Base-by-base conservation (phyloP, 139 green algal species). In the Auxenochlorella pyrenoidosa region DNA sequence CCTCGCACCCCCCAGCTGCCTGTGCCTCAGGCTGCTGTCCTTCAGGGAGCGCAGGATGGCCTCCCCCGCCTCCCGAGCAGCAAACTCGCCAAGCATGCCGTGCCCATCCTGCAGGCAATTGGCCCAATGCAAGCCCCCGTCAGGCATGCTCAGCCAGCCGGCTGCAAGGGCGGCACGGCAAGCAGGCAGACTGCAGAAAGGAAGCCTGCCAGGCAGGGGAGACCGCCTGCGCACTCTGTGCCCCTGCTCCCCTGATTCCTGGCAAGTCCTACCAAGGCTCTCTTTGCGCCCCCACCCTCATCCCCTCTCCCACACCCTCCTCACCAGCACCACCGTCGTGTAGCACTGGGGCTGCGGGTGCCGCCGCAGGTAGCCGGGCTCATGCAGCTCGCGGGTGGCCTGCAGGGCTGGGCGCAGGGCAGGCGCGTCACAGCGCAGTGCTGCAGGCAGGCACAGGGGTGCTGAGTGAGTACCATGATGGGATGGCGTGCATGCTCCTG, bases 41-140 rank as follows among this genome's bases (percentile, higher is more conserved):
- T 58, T 43, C 1, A 93, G 72, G 34, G 86, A 78, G 12, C 71
- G 26, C 54, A 93, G 66, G 19, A 94, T 82, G 22, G 81, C 85
- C 1, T 47, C 26, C 19, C 86, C 89, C 10, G 87, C 91, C 16
- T 73, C 38, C 16, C 68, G n/a, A 2, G 92, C 87, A 6, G 84
- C 71, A 3, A 75, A 0, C 79, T 94, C 92, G 0, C 92, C 92
- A 13, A 94, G 85, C 89, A 94, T 91, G 34, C 92, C 92, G 41
- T 94, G 92, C 8, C 92, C 92, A 40, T 84, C 80, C 79, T 84
- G 58, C 22, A n/a, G 19, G 8, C 47, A 10, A 10, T 6, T 54
- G 47, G n/a, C 47, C 47, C 10, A 6, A 68, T 68, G 59, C 59
- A 68, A 12, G n/a, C n/a, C n/a, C n/a, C n/a, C n/a, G n/a, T n/a